Base-by-base conservation (phyloP, 164 flowering plant genomes). In the Nymphaea colorata region DNA sequence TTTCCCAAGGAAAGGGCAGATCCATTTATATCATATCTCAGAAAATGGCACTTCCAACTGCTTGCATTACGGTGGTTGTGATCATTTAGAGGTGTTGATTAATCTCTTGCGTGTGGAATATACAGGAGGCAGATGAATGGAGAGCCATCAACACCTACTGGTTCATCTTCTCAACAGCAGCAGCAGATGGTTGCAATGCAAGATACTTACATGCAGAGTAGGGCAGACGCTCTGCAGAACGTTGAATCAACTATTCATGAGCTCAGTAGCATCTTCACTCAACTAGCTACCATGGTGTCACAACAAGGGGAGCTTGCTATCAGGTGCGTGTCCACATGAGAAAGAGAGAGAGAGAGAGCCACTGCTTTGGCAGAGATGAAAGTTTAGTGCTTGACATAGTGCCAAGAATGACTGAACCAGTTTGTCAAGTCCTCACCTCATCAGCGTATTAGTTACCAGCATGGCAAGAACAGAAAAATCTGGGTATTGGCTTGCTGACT, bases 251-350 rank as follows among this genome's bases (percentile, higher is more conserved):
- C 98, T 16, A 94, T 94, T 72, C 95, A 88, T 43, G 97, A 94
- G 76, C 75, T 94, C 64, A 69, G 97, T 78, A 87, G 75, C 75
- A 94, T 94, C 64, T 94, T 91, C 72, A 90, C 87, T 36, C 98
- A 94, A 67, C 79, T 94, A 65, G 99, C 99, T 53, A 94, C 97
- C 43, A 82, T 94, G 88, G 99, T 94, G 62, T 91, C 99, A 15
- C 91, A 94, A 79, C 99, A 94, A 77, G 99, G 99, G 69, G 99
- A 94, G 78, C 76, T 94, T 76, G 95, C 99, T 41, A 94, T 94
- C 79, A 94, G 99, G 99, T 79, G 42, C 2, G 41, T 61, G 41
- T 51, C 57, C 57, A 51, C 57, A 5, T 51, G 64, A n/a, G 8
- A 5, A n/a, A 61, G 63, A 61, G 63, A 61, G 63, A 61, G 63